Evolutionary conservation across 1,284 basidiomycete genomes (phyloP).

Genomic region (Ceratobasidium papillatum): DNA sequence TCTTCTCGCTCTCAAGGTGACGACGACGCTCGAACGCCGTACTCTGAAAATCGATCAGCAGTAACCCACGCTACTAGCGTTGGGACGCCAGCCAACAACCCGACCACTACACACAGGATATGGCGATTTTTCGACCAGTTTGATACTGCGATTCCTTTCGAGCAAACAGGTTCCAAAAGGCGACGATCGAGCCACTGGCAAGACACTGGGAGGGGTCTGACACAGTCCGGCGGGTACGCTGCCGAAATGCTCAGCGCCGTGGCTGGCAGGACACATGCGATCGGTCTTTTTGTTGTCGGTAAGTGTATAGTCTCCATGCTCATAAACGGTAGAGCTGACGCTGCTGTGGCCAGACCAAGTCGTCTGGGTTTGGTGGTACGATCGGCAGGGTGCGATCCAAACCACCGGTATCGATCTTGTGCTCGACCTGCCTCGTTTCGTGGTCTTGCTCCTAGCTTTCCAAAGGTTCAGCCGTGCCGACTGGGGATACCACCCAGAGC

Average conservation of each 20-base stretch:
- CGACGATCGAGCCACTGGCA: background rate
- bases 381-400: slow-evolving; percentile 36
- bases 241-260: background rate
- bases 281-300: background rate
- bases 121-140: background rate
- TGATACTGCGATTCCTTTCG: background rate
- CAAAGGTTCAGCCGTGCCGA: background rate
- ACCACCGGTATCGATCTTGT: slow-evolving; percentile 24
- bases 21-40: background rate
- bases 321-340: background rate
- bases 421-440: slow-evolving; percentile 9
- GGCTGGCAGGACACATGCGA: background rate
- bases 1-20: background rate
- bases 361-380: slow-evolving; percentile 35
- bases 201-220: background rate
- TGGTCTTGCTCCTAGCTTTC: slow-evolving; percentile 24
- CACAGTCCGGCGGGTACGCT: background rate
- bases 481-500: slow-evolving; percentile 9
- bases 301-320: background rate
- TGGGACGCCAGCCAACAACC: background rate
- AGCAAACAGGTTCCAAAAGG: background rate
- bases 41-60: background rate
- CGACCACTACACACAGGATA: no score
- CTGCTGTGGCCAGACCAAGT: background rate
- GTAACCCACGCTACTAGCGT: background rate